Evolutionary conservation across 1,139 yeast species (phyloP).

Genomic region (Eremothecium coryli): DNA sequence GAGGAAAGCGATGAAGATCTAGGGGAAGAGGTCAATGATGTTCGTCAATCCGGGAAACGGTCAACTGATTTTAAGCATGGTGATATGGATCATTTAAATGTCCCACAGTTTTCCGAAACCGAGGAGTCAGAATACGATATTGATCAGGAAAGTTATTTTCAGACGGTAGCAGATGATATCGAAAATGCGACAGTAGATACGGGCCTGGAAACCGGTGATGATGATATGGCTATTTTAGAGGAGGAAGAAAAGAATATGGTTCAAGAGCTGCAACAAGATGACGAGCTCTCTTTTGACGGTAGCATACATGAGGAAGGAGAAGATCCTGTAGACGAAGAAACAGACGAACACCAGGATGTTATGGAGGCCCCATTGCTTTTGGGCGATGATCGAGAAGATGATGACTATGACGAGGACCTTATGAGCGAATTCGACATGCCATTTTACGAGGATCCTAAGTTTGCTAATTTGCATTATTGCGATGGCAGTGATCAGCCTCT

Average conservation of each 20-base stretch:
- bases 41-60: conserved; percentile 13
- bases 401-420: conserved; percentile 38
- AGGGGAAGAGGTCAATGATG: conserved; percentile 48
- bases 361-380: neutral
- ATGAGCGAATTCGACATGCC: conserved; percentile 32
- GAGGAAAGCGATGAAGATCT: conserved; percentile 47
- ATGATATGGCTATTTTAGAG: conserved; percentile 40
- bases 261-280: conserved; percentile 33
- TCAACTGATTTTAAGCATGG: conserved; percentile 26
- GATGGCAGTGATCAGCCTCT: conserved; percentile 28
- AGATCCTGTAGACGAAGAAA: conserved; percentile 23
- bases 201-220: conserved; percentile 47
- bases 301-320: conserved; percentile 27
- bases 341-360: conserved; percentile 6
- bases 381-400: conserved; percentile 32
- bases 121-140: conserved; percentile 58
- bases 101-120: conserved; percentile 26
- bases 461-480: conserved; percentile 28
- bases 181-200: conserved; percentile 35
- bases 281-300: conserved; percentile 31
- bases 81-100: conserved; percentile 36
- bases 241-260: conserved; percentile 42
- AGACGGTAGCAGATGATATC: conserved; percentile 59
- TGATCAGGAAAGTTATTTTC: conserved; percentile 62
- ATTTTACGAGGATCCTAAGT: conserved; percentile 33